Evolutionary conservation across 352 stramenopile genomes (phyloP).

Genomic region (Phytopythium delawarense): DNA sequence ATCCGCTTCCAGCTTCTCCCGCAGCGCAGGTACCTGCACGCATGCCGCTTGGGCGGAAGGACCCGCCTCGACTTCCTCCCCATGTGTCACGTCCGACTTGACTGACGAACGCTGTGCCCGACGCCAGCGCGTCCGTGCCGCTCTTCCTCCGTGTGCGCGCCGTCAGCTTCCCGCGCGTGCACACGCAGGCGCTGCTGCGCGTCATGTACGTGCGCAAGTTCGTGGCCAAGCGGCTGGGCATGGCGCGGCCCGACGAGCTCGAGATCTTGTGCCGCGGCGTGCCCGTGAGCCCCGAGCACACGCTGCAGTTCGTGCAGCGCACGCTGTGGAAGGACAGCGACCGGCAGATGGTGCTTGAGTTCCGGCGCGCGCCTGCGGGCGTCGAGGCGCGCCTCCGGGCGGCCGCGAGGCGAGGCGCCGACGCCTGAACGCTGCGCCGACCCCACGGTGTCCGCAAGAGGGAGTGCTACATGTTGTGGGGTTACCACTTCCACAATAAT

Average conservation of each 20-base stretch:
- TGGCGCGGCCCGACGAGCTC: conserved; percentile 38
- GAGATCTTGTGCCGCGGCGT: conserved; percentile 49
- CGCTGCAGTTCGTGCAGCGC: conserved; percentile 60
- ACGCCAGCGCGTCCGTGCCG: conserved; percentile 28
- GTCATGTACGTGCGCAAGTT: conserved; percentile 61
- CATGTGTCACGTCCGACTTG: conserved; percentile 6
- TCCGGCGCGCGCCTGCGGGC: conserved; percentile 19
- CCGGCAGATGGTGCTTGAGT: conserved; percentile 53
- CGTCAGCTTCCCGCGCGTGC: conserved; percentile 30
- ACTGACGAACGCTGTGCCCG: background rate
- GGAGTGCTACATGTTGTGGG: background rate
- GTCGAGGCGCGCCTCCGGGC: conserved; percentile 3
- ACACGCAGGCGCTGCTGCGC: conserved; percentile 31
- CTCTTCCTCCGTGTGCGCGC: conserved; percentile 33
- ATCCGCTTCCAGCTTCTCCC: conserved; percentile 46
- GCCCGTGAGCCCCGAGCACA: conserved; percentile 50
- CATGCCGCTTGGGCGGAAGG: conserved; percentile 2
- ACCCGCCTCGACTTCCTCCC: background rate
- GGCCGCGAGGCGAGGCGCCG: background rate
- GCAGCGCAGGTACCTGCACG: conserved; percentile 22
- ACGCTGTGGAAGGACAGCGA: conserved; percentile 45
- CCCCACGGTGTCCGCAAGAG: background rate
- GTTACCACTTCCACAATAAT: background rate
- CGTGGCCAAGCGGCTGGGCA: conserved; percentile 39
- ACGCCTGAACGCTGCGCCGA: background rate